These are phyloP conservation scores for Penicillium lagena DNA, from an alignment of 495 filamentous ascomycete species.

Conservation along the genomic window DNA sequence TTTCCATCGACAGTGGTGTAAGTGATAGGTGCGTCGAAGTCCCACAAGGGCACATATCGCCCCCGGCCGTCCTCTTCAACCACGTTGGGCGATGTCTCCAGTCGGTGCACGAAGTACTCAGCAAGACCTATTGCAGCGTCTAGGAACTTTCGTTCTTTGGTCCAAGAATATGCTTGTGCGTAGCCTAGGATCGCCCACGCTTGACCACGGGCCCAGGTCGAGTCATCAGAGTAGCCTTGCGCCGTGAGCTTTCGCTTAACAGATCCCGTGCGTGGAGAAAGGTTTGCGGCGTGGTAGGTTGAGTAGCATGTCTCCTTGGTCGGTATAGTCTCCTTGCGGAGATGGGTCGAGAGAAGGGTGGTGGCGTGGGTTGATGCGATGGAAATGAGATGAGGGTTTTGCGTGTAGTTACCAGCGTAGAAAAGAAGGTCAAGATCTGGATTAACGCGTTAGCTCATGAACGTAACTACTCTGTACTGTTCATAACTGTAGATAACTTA, in stretches of 20 bases:
- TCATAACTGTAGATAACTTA: no score
- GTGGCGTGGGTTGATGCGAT: slow-evolving; percentile 35
- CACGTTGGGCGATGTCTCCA: slow-evolving; percentile 10
- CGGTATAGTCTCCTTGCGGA: slow-evolving; percentile 19
- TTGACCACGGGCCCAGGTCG: slow-evolving; percentile 40
- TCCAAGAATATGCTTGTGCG: slow-evolving; percentile 38
- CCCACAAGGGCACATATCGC: slow-evolving; percentile 18
- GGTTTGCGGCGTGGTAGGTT: slow-evolving; percentile 35
- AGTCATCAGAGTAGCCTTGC: slow-evolving; percentile 34
- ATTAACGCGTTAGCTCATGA: no score
- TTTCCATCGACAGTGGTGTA: slow-evolving; percentile 3
- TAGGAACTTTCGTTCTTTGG: slow-evolving; percentile 28
- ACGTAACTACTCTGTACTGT: no score
- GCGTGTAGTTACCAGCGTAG: slow-evolving; percentile 28
- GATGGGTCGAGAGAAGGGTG: slow-evolving; percentile 17
- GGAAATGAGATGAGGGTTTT: slow-evolving; percentile 11
- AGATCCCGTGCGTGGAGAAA: slow-evolving; percentile 22
- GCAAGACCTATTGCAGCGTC: slow-evolving; percentile 21
- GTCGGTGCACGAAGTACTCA: slow-evolving; percentile 28
- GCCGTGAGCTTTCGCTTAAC: slow-evolving; percentile 28
- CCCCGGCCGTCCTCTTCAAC: slow-evolving; percentile 4
- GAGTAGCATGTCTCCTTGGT: slow-evolving; percentile 5
- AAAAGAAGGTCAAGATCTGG: slow-evolving; percentile 36
- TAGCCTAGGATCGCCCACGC: slow-evolving; percentile 43
- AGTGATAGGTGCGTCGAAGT: slow-evolving; percentile 33